Conservation (phyloP, 1,284 basidiomycete genomes). For the Ceratobasidium sp. region DNA sequence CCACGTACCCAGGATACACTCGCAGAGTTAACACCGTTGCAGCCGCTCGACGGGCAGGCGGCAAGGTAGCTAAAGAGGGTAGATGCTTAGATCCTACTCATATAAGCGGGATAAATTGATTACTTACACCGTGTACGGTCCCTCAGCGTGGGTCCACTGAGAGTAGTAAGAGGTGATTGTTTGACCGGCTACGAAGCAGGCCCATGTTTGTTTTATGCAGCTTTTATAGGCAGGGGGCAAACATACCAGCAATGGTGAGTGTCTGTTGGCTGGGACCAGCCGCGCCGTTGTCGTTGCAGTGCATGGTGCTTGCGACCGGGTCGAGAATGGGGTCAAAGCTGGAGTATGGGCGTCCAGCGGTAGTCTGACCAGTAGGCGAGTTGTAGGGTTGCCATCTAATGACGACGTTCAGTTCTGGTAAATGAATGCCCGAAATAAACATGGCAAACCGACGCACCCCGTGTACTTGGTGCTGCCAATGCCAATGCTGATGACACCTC, state of each 20-base stretch:
- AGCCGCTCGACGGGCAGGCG: constrained; percentile 50
- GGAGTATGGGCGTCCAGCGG: constrained; percentile 48
- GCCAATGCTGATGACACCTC: constrained; percentile 14
- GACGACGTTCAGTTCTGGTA: not conserved
- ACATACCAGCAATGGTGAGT: constrained; percentile 30
- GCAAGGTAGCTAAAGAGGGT: constrained; percentile 48
- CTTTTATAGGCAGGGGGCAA: no score
- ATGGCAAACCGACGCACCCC: constrained; percentile 1
- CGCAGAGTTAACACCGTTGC: constrained; percentile 51
- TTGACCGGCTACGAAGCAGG: constrained; percentile 34
- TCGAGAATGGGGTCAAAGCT: constrained; percentile 47
- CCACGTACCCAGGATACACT: constrained; percentile 31
- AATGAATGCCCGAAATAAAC: not conserved
- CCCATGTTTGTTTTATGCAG: not conserved
- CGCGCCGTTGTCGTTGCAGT: constrained; percentile 47
- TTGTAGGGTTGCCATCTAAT: constrained; percentile 17
- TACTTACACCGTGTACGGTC: constrained; percentile 45
- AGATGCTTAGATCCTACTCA: not conserved
- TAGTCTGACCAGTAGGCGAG: constrained; percentile 42
- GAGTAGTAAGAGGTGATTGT: constrained; percentile 41
- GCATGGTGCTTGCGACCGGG: constrained; percentile 44
- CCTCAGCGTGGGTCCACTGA: constrained; percentile 49
- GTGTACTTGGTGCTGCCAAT: not conserved
- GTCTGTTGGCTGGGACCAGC: constrained; percentile 30
- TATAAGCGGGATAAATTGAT: not conserved